Conservation (phyloP, 2,329 filamentous ascomycete genomes). For the Penicillium sp. region DNA sequence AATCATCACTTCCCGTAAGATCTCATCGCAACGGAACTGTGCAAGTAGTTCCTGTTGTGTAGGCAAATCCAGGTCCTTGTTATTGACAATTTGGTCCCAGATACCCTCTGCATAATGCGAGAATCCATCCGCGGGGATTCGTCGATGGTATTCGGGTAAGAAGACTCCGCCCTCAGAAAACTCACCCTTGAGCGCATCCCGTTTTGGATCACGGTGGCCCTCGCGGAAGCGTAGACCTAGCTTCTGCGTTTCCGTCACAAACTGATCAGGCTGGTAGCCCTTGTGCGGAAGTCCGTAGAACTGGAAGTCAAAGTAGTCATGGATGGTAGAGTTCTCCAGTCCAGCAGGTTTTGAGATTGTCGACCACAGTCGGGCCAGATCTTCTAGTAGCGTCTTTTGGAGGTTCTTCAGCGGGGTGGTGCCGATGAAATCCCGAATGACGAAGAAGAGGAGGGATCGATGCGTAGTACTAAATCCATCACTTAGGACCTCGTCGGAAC, state of each 20-base stretch:
- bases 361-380: slow-evolving; percentile 88
- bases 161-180: slow-evolving; percentile 82
- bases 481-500: slow-evolving; percentile 18
- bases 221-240: slow-evolving; percentile 81
- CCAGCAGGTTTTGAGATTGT: slow-evolving; percentile 89
- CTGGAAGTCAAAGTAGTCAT: slow-evolving; percentile 98
- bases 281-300: slow-evolving; percentile 97
- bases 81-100: slow-evolving; percentile 98
- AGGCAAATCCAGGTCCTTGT: slow-evolving; percentile 95
- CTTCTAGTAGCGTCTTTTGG: slow-evolving; percentile 85
- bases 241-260: slow-evolving; percentile 76
- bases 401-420: slow-evolving; percentile 88
- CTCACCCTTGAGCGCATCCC: slow-evolving; percentile 63
- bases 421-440: slow-evolving; percentile 95
- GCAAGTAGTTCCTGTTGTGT: slow-evolving; percentile 96
- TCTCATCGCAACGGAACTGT: slow-evolving; percentile 97
- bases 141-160: slow-evolving; percentile 88
- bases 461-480: slow-evolving; percentile 68
- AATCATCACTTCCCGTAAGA: slow-evolving; percentile 82
- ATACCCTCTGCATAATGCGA: slow-evolving; percentile 89
- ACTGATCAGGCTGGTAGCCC: slow-evolving; percentile 91
- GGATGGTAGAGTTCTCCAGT: slow-evolving; percentile 84
- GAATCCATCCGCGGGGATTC: slow-evolving; percentile 97
- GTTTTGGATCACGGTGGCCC: slow-evolving; percentile 72
- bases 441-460: slow-evolving; percentile 93